Evolutionary conservation across 345 rosid species (phyloP), one percentile per base, ranked within the genome.

Genomic region (Erysimum cheiranthoides): DNA sequence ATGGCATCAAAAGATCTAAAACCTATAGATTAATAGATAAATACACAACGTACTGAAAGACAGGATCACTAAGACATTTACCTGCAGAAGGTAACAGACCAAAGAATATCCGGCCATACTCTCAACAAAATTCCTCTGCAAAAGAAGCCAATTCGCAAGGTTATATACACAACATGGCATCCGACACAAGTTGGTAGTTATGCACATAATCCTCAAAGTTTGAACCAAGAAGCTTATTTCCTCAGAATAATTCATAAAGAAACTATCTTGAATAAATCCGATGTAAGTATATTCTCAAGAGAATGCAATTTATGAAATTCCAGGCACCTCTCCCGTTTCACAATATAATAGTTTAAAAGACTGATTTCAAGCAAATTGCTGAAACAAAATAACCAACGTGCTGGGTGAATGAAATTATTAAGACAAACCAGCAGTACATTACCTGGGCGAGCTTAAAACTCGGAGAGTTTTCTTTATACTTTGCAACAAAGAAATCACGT

Each of bases 31-130:
- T 21, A 21, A 21, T 21, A 40, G 53, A 50, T 56, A 21, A 56
- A 17, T 54, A 56, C 18, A 58, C 38, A 71, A 77, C 52, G 31
- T 30, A 58, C 34, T 57, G 32, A 36, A 61, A 30, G 11, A 30
- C 54, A 9, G 62, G 59, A 12, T n/a, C 42, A 32, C 65, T 61
- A 39, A 57, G 64, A 58, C 9, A 62, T 59, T 66, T 71, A 93
- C 99, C 97, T 93, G 98, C 54, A 96, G 89, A 66, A 96, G 93
- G 84, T 96, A 96, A 88, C 98, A 96, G 70, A 96, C 98, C 52
- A 96, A 84, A 50, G 98, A 96, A 86, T 93, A 96, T 77, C 99
- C 99, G 52, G 97, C 99, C 99, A 96, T 91, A 84, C 99, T 93
- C 82, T 93, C 99, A 39, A 96, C 98, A 81, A 93, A 96, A 82